phyloP scores from a whole-genome alignment of 1,284 basidiomycete species.

The Laetiporus sulphureus region DNA sequence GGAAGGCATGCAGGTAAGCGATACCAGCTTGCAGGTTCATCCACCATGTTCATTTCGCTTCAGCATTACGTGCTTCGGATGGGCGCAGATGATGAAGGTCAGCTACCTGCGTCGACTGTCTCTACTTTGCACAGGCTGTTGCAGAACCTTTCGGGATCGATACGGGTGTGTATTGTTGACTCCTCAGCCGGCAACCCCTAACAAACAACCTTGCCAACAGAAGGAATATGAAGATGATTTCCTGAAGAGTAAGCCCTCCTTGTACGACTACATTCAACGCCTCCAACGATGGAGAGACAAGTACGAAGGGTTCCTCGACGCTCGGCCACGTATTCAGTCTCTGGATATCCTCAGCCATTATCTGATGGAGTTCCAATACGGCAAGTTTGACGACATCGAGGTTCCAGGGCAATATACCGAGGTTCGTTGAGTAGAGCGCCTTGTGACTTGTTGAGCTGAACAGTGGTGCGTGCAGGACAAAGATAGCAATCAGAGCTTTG shows the following conservation, averaged over 20 bases:
- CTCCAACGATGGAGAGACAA: conserved; percentile 92
- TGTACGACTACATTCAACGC: conserved; percentile 86
- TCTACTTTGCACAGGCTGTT: conserved; percentile 71
- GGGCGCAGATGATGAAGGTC: conserved; percentile 73
- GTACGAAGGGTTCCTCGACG: conserved; percentile 84
- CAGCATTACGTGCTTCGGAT: conserved; percentile 71
- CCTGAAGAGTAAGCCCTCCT: conserved; percentile 71
- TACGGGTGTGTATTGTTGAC: conserved; percentile 45
- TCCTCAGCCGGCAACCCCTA: conserved; percentile 1
- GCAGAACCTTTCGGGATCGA: conserved; percentile 57
- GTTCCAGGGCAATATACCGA: conserved; percentile 98
- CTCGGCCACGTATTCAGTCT: conserved; percentile 79
- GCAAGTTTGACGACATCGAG: conserved; percentile 97
- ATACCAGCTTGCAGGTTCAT: neutral
- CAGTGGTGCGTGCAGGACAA: too few species aligned
- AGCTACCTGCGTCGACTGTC: conserved; percentile 51
- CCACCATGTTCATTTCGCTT: conserved; percentile 7
- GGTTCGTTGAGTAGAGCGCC: too few species aligned
- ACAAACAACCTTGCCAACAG: too few species aligned
- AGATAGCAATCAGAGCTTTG: conserved; percentile 90
- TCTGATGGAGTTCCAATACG: conserved; percentile 96
- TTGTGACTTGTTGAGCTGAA: too few species aligned
- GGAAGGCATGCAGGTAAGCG: conserved; percentile 60
- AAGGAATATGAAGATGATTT: conserved; percentile 93
- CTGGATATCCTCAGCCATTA: conserved; percentile 91